Evolutionary conservation across 2,329 filamentous ascomycete species (phyloP).

Genomic region (Tolypocladium capitatum): DNA sequence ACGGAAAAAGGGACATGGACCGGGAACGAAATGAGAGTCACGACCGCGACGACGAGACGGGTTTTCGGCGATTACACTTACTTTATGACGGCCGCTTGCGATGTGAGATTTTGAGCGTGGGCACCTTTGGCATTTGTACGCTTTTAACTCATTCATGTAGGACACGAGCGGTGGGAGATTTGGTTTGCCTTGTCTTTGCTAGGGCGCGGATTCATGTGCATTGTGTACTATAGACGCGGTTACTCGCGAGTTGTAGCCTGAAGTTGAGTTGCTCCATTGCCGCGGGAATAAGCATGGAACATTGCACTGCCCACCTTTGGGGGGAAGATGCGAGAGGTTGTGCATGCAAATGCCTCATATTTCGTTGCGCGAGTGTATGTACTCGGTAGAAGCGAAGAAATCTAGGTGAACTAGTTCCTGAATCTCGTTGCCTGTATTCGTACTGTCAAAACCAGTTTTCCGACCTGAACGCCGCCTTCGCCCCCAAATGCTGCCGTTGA

Average conservation of each 20-base stretch:
- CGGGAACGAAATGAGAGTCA: not conserved
- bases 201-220: not conserved
- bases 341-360: not conserved
- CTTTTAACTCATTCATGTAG: not conserved
- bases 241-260: not conserved
- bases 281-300: not conserved
- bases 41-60: constrained; percentile 4
- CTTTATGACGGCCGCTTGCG: not conserved
- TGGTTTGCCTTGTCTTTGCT: not conserved
- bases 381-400: not conserved
- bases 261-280: not conserved
- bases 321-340: not conserved
- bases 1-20: not conserved
- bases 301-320: not conserved
- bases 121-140: not conserved
- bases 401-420: not conserved
- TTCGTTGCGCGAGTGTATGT: not conserved
- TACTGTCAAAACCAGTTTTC: not conserved
- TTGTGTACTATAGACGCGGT: constrained; percentile 7
- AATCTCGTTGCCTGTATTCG: not conserved
- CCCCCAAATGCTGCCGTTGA: constrained; percentile 12
- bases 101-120: not conserved
- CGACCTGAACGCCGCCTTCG: constrained; percentile 19
- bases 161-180: not conserved
- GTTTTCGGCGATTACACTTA: constrained; percentile 3